Evolutionary conservation across 306 rosid species (phyloP).

Genomic region (Acacia confusa): DNA sequence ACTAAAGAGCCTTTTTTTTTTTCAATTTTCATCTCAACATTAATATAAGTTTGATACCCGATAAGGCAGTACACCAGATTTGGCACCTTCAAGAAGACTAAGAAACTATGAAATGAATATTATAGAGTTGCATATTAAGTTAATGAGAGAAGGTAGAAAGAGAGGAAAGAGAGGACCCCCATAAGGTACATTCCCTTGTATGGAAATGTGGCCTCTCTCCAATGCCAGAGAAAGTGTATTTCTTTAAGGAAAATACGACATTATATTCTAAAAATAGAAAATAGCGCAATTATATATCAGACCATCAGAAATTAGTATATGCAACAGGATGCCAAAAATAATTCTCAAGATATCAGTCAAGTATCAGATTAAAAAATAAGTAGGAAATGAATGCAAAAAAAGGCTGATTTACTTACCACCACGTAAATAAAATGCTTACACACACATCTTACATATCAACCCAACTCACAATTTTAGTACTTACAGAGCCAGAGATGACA

Average conservation of each 20-base stretch:
- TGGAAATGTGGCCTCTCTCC: not conserved
- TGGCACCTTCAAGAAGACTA: not conserved
- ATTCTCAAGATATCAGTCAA: not conserved
- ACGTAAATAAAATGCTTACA: not conserved
- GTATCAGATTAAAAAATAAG: not conserved
- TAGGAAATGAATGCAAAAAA: not conserved
- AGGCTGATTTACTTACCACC: not conserved
- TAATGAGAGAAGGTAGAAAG: not conserved
- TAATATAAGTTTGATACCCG: not conserved
- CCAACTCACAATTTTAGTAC: slow-evolving; percentile 31
- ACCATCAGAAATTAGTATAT: not conserved
- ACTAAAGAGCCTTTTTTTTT: not conserved
- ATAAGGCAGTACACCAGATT: not conserved
- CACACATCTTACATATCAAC: not conserved
- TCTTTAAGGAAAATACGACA: not conserved
- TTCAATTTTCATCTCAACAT: not conserved
- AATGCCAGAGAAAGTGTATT: not conserved
- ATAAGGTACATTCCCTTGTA: not conserved
- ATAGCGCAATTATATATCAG: not conserved
- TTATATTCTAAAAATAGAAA: not conserved
- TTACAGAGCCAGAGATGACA: slow-evolving; percentile 91
- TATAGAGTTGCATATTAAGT: not conserved
- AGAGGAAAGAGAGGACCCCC: not conserved
- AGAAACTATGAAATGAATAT: not conserved
- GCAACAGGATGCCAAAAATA: not conserved